These are phyloP conservation scores for Leptosphaerulina australis DNA, from an alignment of 2,329 filamentous ascomycete species.

Conservation along the genomic window DNA sequence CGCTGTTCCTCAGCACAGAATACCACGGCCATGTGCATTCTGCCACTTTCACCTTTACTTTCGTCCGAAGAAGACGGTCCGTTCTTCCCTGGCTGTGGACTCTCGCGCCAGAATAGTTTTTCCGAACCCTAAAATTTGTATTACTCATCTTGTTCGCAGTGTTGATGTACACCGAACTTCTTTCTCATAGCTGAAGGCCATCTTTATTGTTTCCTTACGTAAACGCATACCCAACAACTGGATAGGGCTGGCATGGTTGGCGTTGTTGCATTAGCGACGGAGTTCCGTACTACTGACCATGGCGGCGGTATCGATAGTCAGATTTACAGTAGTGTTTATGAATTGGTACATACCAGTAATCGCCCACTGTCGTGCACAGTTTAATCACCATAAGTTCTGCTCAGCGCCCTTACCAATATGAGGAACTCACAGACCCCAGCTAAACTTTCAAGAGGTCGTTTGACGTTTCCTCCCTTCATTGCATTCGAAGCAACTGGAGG, in stretches of 20 bases:
- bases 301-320: neutral
- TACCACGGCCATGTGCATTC: neutral
- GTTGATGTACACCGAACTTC: neutral
- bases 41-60: neutral
- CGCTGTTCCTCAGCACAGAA: neutral
- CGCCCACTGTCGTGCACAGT: no score
- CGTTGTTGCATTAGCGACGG: constrained; percentile 42
- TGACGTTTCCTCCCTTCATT: no score
- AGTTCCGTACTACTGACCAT: constrained; percentile 19
- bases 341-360: neutral
- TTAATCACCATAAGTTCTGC: no score
- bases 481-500: no score
- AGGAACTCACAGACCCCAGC: no score
- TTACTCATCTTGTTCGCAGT: constrained; percentile 14
- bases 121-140: constrained; percentile 25
- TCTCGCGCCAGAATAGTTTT: constrained; percentile 7
- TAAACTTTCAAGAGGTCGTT: no score
- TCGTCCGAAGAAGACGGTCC: neutral
- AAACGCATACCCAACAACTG: constrained; percentile 12
- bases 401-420: no score
- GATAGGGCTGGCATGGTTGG: constrained; percentile 18
- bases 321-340: neutral
- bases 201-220: constrained; percentile 10
- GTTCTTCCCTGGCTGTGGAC: neutral
- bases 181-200: neutral